Evolutionary conservation across 352 stramenopile species (phyloP), one percentile per base, ranked within the genome.

Genomic region (Pythium graminicola): DNA sequence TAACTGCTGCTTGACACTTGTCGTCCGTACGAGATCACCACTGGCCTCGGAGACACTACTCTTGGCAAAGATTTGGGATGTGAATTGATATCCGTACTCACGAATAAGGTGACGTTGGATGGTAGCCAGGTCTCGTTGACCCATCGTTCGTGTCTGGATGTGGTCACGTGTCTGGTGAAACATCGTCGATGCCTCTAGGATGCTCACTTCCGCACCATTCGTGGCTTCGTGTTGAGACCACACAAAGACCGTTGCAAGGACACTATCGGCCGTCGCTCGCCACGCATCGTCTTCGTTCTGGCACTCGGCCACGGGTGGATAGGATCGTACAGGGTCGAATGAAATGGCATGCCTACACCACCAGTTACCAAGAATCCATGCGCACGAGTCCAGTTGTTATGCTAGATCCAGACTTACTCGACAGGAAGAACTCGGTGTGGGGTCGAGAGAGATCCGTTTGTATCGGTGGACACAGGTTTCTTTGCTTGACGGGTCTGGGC

Each of bases 1-100:
- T 14, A 80, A 59, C 17, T 88, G 58, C 13, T 62, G 54, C 9
- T 43, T 33, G 3, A 57, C 33, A 22, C 31, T 52, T 17, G 17
- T 17, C 4, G 42, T 45, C 0, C 20, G 13, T n/a, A 59, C 43
- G 13, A 55, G 39, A 31, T 52, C 44, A 0, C 50, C 57, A 26
- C 50, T 38, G 6, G 11, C 14, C 1, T 44, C 57, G 32, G 55
- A 57, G 31, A 87, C 16, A 17, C 50, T 73, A 62, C 73, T 85
- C 35, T 80, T 82, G 13, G 48, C 51, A 9, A 85, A 60, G 2
- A 86, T 22, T 6, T 65, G 70, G 2, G 67, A 55, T 2, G 67
- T 59, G 39, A 88, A 81, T 17, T 73, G 72, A 46, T 88, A 85
- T 0, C 77, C 74, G 23, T 73, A 69, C 6, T 50, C 36, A 13